Conservation (phyloP, 139 green algal species). For the Pleodorina starrii region DNA sequence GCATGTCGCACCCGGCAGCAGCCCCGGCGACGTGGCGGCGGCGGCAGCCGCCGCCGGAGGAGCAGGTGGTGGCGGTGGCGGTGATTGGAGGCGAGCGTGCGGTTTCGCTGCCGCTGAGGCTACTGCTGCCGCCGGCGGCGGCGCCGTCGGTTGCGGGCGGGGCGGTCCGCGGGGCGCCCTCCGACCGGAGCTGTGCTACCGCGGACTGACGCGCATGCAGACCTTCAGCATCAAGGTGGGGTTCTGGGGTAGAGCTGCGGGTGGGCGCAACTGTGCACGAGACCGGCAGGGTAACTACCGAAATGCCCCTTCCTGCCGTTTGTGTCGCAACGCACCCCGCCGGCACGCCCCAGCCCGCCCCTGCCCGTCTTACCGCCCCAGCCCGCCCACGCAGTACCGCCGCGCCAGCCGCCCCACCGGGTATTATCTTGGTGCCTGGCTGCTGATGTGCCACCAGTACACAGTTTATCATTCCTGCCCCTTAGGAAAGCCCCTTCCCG, state of each 20-base stretch:
- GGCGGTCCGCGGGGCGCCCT: neutral
- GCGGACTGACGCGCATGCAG: neutral
- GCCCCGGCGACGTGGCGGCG: neutral
- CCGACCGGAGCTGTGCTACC: neutral
- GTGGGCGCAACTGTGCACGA: too few relatives aligned
- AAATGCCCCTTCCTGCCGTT: too few relatives aligned
- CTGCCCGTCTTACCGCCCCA: too few relatives aligned
- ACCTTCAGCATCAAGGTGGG: constrained; percentile 39
- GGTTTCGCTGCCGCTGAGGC: neutral
- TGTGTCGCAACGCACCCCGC: too few relatives aligned
- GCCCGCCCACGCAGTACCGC: too few relatives aligned
- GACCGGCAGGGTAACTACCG: too few relatives aligned
- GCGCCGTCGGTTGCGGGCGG: neutral
- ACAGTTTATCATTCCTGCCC: neutral
- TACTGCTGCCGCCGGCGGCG: neutral
- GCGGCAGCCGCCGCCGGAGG: neutral
- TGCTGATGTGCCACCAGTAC: too few relatives aligned
- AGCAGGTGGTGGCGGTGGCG: neutral
- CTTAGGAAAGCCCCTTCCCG: neutral
- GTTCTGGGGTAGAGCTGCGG: too few relatives aligned
- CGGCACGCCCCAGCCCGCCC: too few relatives aligned
- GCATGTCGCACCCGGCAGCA: neutral
- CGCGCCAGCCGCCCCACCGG: too few relatives aligned
- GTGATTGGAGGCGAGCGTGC: too few relatives aligned
- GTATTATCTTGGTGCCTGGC: too few relatives aligned